These are phyloP conservation scores for Takakia lepidozioides DNA, from an alignment of 225 moss, liverwort and hornwort species.

Conservation along the genomic window DNA sequence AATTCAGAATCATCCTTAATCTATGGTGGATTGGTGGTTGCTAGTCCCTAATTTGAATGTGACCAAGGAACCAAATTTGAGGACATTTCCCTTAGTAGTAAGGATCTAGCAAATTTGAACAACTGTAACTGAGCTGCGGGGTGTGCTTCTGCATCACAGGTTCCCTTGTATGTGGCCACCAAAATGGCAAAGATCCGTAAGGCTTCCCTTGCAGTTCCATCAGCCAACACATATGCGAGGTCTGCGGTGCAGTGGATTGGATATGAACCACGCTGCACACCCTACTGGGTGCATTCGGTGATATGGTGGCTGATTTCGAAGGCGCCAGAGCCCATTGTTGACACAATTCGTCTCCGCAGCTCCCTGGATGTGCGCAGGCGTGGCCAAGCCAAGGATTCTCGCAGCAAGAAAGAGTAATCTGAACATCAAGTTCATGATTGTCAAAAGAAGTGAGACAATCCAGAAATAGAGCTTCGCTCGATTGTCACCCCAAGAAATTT, in stretches of 20 bases:
- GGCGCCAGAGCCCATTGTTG: constrained; percentile 56
- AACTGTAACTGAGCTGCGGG: too few relatives aligned
- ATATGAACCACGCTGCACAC: constrained; percentile 43
- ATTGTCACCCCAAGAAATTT: too few relatives aligned
- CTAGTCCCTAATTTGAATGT: too few relatives aligned
- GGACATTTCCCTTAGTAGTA: too few relatives aligned
- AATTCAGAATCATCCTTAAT: too few relatives aligned
- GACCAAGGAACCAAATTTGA: too few relatives aligned
- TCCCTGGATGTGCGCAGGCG: constrained; percentile 47
- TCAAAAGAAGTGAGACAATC: too few relatives aligned
- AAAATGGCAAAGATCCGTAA: constrained; percentile 56
- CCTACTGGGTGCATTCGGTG: constrained; percentile 64
- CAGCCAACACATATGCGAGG: constrained; percentile 36
- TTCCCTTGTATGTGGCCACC: constrained; percentile 63
- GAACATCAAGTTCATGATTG: too few relatives aligned
- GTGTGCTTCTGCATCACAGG: constrained; percentile 23
- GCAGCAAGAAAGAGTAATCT: constrained; percentile 35
- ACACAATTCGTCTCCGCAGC: constrained; percentile 46
- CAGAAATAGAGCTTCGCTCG: too few relatives aligned
- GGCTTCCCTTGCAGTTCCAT: constrained; percentile 39
- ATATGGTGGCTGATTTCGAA: constrained; percentile 58
- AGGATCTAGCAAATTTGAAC: too few relatives aligned
- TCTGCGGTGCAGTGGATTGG: constrained; percentile 39
- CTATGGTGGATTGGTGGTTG: too few relatives aligned
- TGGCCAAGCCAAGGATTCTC: constrained; percentile 48